These are phyloP conservation scores for Didymella pinodella DNA, from an alignment of 2,329 filamentous ascomycete species.

Conservation along the genomic window DNA sequence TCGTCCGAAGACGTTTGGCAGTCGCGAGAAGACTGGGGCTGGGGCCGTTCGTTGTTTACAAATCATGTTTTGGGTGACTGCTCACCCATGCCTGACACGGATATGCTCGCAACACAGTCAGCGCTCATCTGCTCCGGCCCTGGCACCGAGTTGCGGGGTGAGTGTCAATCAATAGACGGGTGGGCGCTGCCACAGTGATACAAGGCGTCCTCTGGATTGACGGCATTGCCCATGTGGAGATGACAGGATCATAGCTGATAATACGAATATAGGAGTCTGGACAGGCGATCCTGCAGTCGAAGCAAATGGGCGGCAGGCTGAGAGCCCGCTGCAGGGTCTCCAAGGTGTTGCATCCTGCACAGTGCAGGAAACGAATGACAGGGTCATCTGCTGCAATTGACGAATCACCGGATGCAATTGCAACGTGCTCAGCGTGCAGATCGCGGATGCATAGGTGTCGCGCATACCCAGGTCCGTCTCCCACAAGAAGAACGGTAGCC, in stretches of 20 bases:
- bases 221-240: constrained; percentile 23
- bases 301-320: constrained; percentile 32
- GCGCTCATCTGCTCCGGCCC: constrained; percentile 12
- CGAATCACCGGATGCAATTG: constrained; percentile 45
- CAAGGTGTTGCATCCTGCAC: constrained; percentile 30
- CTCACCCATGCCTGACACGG: constrained; percentile 9
- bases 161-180: constrained; percentile 24
- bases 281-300: constrained; percentile 38
- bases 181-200: constrained; percentile 15
- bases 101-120: constrained; percentile 21
- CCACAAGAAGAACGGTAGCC: constrained; percentile 13
- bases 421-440: constrained; percentile 40
- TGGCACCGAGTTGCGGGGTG: constrained; percentile 18
- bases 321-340: constrained; percentile 47
- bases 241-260: constrained; percentile 38
- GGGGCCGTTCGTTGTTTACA: constrained; percentile 9
- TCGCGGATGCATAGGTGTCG: constrained; percentile 39
- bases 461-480: constrained; percentile 27
- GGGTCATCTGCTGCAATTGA: constrained; percentile 44
- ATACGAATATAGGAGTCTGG: constrained; percentile 33
- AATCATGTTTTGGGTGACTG: constrained; percentile 13
- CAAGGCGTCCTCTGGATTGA: constrained; percentile 31
- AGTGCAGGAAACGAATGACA: constrained; percentile 29
- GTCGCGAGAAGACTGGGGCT: constrained; percentile 7
- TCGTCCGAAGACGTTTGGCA: constrained; percentile 17